Conservation (phyloP, 257 asterid species). For the Capsicum baccatum region DNA sequence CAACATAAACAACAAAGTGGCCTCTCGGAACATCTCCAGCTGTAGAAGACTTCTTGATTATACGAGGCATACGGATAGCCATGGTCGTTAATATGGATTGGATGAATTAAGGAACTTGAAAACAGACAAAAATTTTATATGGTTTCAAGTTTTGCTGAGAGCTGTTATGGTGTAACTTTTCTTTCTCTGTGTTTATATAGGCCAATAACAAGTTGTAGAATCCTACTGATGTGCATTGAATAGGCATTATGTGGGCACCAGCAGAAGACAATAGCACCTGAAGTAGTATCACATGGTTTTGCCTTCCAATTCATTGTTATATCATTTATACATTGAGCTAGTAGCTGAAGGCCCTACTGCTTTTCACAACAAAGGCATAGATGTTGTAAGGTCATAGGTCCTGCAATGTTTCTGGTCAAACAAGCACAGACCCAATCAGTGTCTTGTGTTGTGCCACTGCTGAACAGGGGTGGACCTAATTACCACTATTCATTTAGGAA, state of each 20-base stretch:
- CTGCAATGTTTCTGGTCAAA: constrained; percentile 12
- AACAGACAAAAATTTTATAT: not conserved
- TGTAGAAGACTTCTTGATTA: not conserved
- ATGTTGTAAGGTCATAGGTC: not conserved
- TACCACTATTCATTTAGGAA: not conserved
- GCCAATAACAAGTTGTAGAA: not conserved
- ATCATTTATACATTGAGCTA: not conserved
- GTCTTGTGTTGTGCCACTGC: not conserved
- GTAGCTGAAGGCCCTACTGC: not conserved
- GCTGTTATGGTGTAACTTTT: not conserved
- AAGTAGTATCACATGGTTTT: constrained; percentile 26
- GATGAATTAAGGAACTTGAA: not conserved
- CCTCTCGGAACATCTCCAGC: not conserved
- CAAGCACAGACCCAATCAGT: not conserved
- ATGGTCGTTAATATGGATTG: not conserved
- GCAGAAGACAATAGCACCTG: too few relatives aligned
- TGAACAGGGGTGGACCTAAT: not conserved
- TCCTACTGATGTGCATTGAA: not conserved
- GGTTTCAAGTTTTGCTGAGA: not conserved
- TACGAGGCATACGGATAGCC: not conserved
- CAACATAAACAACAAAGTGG: constrained; percentile 43
- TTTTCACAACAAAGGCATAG: not conserved
- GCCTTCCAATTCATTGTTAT: constrained; percentile 19
- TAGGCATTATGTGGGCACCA: not conserved
- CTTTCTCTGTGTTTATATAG: not conserved